Conservation (phyloP, 148 eudicot genomes). For the Rhododendron mucronatum region DNA sequence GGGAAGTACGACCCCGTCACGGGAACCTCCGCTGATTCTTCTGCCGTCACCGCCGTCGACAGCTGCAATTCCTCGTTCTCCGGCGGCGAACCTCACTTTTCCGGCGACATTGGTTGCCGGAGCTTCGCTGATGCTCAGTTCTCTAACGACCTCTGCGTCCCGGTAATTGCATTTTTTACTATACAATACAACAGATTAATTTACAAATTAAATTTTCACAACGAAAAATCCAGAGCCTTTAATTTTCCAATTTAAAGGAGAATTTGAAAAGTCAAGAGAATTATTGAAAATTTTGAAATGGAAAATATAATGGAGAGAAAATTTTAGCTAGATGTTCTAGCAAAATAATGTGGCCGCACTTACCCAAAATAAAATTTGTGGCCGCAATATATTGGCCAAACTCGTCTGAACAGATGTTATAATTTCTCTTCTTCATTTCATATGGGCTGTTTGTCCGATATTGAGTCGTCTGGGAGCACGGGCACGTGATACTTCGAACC, state of each 20-base stretch:
- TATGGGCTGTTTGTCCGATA: not conserved
- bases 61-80: constrained; percentile 63
- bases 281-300: not conserved
- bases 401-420: not conserved
- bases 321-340: not conserved
- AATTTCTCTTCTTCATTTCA: no score
- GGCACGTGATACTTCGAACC: no score
- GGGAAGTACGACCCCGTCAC: constrained; percentile 16
- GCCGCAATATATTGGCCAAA: not conserved
- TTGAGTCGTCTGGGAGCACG: no score
- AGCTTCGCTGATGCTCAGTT: constrained; percentile 32
- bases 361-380: no score
- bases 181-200: not conserved
- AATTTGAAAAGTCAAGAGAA: not conserved
- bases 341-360: not conserved
- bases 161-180: constrained; percentile 34
- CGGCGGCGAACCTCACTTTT: constrained; percentile 19
- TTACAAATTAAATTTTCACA: not conserved
- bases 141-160: constrained; percentile 60
- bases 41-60: constrained; percentile 44
- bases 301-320: not conserved
- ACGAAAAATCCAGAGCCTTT: not conserved
- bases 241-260: not conserved
- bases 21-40: constrained; percentile 42
- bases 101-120: constrained; percentile 20